Evolutionary conservation across 2,329 filamentous ascomycete genomes (phyloP).

Genomic region (Epichloe aotearoae): DNA sequence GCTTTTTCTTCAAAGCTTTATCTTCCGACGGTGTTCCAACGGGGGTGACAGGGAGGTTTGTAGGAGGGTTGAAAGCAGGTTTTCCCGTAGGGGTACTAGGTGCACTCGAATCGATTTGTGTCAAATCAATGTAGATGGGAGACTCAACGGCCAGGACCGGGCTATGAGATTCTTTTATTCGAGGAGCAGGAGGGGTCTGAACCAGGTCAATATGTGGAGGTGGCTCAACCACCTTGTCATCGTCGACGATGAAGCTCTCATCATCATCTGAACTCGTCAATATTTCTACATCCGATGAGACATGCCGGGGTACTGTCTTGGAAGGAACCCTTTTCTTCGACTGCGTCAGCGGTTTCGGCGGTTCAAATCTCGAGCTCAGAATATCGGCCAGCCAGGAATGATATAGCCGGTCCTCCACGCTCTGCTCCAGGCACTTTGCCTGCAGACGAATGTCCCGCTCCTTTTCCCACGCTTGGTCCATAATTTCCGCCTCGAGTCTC

Average conservation of each 20-base stretch:
- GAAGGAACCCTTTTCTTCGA: conserved; percentile 8
- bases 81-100: conserved; percentile 6
- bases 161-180: not conserved
- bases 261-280: conserved; percentile 38
- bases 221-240: not conserved
- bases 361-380: conserved; percentile 27
- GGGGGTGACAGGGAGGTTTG: conserved; percentile 3
- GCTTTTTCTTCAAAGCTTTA: not conserved
- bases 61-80: conserved; percentile 2
- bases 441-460: conserved; percentile 38
- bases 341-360: conserved; percentile 20
- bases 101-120: conserved; percentile 10
- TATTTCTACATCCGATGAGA: conserved; percentile 26
- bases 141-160: conserved; percentile 9
- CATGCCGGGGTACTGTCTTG: conserved; percentile 12
- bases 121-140: conserved; percentile 17
- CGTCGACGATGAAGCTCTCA: conserved; percentile 34
- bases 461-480: conserved; percentile 37
- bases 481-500: conserved; percentile 41
- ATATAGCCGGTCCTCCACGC: conserved; percentile 46
- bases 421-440: conserved; percentile 48
- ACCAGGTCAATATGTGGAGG: not conserved
- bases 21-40: not conserved
- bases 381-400: conserved; percentile 35
- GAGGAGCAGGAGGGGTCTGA: not conserved